Conservation (phyloP, 495 filamentous ascomycete species). For the Aspergillus nanangensis region DNA sequence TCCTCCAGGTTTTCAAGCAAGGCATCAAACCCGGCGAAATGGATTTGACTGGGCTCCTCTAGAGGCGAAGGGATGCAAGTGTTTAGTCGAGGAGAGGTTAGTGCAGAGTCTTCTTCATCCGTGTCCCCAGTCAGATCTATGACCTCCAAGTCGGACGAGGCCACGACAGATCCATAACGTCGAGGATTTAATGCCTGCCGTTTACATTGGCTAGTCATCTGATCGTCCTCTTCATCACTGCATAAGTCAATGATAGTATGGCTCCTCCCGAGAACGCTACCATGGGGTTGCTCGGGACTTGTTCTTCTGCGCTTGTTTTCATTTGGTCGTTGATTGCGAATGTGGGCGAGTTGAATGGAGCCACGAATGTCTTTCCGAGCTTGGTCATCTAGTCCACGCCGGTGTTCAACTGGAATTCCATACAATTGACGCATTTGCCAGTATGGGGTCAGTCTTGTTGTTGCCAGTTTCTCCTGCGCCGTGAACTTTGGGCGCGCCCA, state of each 20-base stretch:
- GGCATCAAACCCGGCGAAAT: not conserved
- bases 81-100: too few relatives aligned
- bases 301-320: constrained; percentile 14
- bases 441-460: constrained; percentile 16
- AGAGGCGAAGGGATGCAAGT: too few relatives aligned
- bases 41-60: too few relatives aligned
- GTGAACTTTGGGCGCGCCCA: constrained; percentile 32
- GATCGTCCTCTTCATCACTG: constrained; percentile 17
- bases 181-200: too few relatives aligned
- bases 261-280: not conserved
- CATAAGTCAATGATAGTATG: constrained; percentile 11
- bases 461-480: constrained; percentile 9
- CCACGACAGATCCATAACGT: not conserved
- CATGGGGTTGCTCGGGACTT: not conserved
- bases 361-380: constrained; percentile 13
- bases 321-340: constrained; percentile 21
- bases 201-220: too few relatives aligned
- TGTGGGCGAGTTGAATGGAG: constrained; percentile 19
- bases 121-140: constrained; percentile 33
- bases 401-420: constrained; percentile 14
- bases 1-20: constrained; percentile 27
- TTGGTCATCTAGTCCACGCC: constrained; percentile 17
- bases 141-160: constrained; percentile 14
- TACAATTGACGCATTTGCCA: constrained; percentile 27
- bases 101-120: constrained; percentile 4